A percentile compares a stretch with the other conserved stretches of the same genome.
Evolutionary conservation across 805 yeast genomes (phyloP).

Genomic region (Metschnikowia picachoensis): DNA sequence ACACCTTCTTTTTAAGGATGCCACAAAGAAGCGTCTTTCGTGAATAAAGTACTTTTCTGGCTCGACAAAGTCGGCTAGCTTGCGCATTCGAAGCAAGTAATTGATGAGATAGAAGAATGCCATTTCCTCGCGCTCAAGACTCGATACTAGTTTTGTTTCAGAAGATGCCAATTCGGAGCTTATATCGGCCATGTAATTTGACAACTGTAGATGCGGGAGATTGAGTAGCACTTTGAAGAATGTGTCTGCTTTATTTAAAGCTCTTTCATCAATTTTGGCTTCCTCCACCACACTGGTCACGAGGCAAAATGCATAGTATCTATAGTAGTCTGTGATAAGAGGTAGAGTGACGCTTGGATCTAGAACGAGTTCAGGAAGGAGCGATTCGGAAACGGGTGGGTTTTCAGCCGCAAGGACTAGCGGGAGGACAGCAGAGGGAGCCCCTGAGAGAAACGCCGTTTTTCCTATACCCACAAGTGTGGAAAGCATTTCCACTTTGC

Average conservation of each 20-base stretch:
- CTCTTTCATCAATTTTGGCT: conserved; percentile 5
- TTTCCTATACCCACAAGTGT: conserved; percentile 1
- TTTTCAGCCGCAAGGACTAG: background rate
- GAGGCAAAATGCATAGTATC: conserved; percentile 13
- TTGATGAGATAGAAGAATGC: conserved; percentile 15
- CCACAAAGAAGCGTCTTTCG: conserved; percentile 11
- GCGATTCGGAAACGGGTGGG: conserved; percentile 5
- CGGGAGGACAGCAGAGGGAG: conserved; percentile 8
- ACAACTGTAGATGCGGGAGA: conserved; percentile 15
- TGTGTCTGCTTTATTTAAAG: conserved; percentile 12
- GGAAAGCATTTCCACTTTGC: conserved; percentile 3
- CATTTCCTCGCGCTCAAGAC: conserved; percentile 14
- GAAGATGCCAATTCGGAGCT: background rate
- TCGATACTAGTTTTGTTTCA: conserved; percentile 3
- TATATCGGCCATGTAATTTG: conserved; percentile 8
- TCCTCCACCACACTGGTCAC: conserved; percentile 10
- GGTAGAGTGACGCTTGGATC: conserved; percentile 4
- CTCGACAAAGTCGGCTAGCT: conserved; percentile 6
- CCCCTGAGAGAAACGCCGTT: conserved; percentile 8
- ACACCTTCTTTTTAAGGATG: conserved; percentile 10
- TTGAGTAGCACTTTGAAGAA: conserved; percentile 13
- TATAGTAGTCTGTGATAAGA: conserved; percentile 14
- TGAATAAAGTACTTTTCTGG: conserved; percentile 5
- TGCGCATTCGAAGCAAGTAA: conserved; percentile 9
- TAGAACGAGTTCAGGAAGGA: conserved; percentile 7